Evolutionary conservation across 306 rosid genomes (phyloP).

Genomic region (Astragalus membranaceus): DNA sequence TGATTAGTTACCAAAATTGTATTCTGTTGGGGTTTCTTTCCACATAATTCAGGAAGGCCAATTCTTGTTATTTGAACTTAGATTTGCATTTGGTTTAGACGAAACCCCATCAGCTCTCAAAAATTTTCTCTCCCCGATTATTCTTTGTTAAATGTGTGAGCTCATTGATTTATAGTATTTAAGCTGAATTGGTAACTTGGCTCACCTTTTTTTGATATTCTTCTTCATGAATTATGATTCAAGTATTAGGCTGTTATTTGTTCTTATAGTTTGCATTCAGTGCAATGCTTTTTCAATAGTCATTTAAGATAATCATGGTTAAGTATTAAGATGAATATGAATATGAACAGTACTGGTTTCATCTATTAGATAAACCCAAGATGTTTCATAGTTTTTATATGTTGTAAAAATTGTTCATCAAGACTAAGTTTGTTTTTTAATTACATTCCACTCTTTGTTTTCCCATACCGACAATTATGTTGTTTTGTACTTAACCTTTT

Average conservation of each 20-base stretch:
- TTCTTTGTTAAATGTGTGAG: neutral
- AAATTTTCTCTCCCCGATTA: neutral
- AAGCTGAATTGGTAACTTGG: neutral
- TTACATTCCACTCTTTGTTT: no score
- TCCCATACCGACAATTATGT: neutral
- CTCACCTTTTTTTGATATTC: neutral
- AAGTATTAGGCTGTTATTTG: neutral
- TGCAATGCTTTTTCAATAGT: no score
- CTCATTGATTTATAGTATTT: neutral
- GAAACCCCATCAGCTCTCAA: neutral
- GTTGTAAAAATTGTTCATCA: neutral
- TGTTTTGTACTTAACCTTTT: constrained; percentile 10
- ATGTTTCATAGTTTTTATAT: neutral
- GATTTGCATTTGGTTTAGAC: neutral
- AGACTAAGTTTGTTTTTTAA: neutral
- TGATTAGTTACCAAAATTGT: neutral
- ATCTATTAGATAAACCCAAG: neutral
- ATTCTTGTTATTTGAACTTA: neutral
- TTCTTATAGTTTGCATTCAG: neutral
- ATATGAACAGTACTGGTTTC: neutral
- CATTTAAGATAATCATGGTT: no score
- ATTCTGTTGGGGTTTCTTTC: neutral
- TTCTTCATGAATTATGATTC: neutral
- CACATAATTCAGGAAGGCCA: neutral
- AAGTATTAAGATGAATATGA: neutral